A percentile compares a stretch with the other conserved stretches of the same genome.
These are phyloP conservation scores for Aspergillus terreus DNA, from an alignment of 2,329 filamentous ascomycete species.

Conservation along the genomic window DNA sequence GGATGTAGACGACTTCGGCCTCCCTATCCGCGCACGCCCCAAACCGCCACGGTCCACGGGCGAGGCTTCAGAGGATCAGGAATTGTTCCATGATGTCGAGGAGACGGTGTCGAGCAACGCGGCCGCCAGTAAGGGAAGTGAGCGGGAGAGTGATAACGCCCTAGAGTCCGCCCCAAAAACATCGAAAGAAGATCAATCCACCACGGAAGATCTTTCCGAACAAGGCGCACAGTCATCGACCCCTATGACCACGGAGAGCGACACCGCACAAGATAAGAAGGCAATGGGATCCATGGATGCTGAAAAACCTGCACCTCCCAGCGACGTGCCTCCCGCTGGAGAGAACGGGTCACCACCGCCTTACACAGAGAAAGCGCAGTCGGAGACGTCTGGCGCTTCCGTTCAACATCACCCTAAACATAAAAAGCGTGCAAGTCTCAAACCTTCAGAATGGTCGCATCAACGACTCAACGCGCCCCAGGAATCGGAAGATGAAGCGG, in stretches of 20 bases:
- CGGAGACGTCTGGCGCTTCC: conserved; percentile 5
- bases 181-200: too few species aligned
- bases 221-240: not conserved
- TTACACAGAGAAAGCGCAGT: conserved; percentile 13
- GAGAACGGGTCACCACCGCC: conserved; percentile 11
- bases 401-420: conserved; percentile 14
- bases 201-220: too few species aligned
- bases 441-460: conserved; percentile 83
- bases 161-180: not conserved
- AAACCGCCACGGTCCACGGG: conserved; percentile 13
- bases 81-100: conserved; percentile 19
- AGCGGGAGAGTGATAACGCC: not conserved
- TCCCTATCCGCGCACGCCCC: conserved; percentile 31
- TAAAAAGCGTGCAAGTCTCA: conserved; percentile 23
- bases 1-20: conserved; percentile 37
- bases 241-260: not conserved
- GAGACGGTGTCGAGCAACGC: conserved; percentile 3
- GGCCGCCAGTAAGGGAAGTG: not conserved
- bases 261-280: not conserved
- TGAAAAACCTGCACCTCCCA: conserved; percentile 5
- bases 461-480: conserved; percentile 64
- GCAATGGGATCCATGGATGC: not conserved
- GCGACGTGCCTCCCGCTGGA: not conserved
- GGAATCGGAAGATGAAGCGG: conserved; percentile 34
- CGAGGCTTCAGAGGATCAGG: conserved; percentile 13